Evolutionary conservation across 306 rosid genomes (phyloP), one percentile per base, ranked within the genome.

Genomic region (Ormosia emarginata): DNA sequence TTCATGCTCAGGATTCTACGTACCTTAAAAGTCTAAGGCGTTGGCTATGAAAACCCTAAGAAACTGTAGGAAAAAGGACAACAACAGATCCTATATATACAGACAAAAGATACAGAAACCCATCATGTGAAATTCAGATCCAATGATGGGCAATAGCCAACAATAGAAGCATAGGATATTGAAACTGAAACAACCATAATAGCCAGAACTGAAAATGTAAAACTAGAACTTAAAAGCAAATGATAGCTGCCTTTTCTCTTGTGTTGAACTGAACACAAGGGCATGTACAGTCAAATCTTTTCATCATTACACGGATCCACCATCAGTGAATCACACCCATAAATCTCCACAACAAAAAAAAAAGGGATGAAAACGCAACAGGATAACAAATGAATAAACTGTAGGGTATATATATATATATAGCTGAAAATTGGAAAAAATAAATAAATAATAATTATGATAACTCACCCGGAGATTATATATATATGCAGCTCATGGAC

Each of bases 301-400:
- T 89, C 83, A 86, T 89, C 83, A 88, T 86, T 65, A 82, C 84
- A 58, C 69, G 44, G 80, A 86, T 87, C 87, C 49, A 55, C 52
- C 33, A 49, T 15, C 49, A 69, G 52, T 74, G 6, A 46, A 61
- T 43, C 32, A 43, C 40, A 4, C 61, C 32, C 37, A 24, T 37
- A 59, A 24, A 82, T 59, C 30, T 79, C 78, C 74, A 57, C 15
- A 52, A 29, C 8, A n/a, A 24, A 29, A 5, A 46, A 46, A 4
- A 39, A 58, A 55, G 64, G 3, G 10, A 33, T n/a, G 4, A 43
- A 11, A 58, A 74, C 10, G 6, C 40, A 36, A 15, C 0, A 14
- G n/a, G 37, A 13, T 15, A 68, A 34, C 32, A 30, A 5, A 64
- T 30, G 64, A 41, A 58, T 17, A 18, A 57, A 50, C 4, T 4